A percentile compares a stretch with the other conserved stretches of the same genome.
Evolutionary conservation across 2,329 filamentous ascomycete species (phyloP).

Genomic region (Leptographium wingfieldii): DNA sequence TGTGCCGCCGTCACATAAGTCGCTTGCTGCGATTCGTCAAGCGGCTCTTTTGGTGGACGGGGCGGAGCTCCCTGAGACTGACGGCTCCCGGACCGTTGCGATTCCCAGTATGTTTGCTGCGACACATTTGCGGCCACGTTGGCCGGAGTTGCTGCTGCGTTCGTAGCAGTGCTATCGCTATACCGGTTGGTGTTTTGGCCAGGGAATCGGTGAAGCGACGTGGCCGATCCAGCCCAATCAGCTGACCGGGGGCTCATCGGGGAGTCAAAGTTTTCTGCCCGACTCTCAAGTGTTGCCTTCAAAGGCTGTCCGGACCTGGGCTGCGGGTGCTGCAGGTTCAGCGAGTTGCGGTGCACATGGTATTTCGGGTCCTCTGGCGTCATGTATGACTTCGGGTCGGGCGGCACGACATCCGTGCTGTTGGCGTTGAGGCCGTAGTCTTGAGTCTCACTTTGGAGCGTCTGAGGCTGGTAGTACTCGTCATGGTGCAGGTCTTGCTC

Average conservation of each 20-base stretch:
- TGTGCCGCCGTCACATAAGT: slow-evolving; percentile 31
- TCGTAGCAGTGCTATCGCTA: slow-evolving; percentile 28
- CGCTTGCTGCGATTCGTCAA: slow-evolving; percentile 28
- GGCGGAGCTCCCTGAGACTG: slow-evolving; percentile 28
- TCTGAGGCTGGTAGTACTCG: slow-evolving; percentile 13
- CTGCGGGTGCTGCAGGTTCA: slow-evolving; percentile 70
- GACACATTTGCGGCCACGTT: slow-evolving; percentile 10
- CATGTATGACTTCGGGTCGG: slow-evolving; percentile 40
- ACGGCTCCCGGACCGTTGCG: slow-evolving; percentile 27
- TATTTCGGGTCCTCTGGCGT: slow-evolving; percentile 63
- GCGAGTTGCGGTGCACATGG: slow-evolving; percentile 66
- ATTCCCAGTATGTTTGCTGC: slow-evolving; percentile 31
- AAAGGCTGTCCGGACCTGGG: slow-evolving; percentile 63
- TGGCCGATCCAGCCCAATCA: slow-evolving; percentile 50
- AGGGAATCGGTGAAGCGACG: slow-evolving; percentile 42
- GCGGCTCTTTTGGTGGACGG: slow-evolving; percentile 50
- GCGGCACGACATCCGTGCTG: slow-evolving; percentile 13
- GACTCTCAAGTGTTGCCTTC: slow-evolving; percentile 56
- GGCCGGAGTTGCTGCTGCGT: neutral
- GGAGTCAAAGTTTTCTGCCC: slow-evolving; percentile 54
- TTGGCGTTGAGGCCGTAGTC: slow-evolving; percentile 1
- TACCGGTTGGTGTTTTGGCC: slow-evolving; percentile 33
- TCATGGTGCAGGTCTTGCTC: slow-evolving; percentile 31
- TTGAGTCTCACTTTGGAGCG: neutral
- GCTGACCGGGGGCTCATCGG: slow-evolving; percentile 47